Percentiles rank a stretch among this genome's conserved stretches.
Evolutionary conservation across 768 basidiomycete species (phyloP).

Genomic region (Pisolithus marmoratus): DNA sequence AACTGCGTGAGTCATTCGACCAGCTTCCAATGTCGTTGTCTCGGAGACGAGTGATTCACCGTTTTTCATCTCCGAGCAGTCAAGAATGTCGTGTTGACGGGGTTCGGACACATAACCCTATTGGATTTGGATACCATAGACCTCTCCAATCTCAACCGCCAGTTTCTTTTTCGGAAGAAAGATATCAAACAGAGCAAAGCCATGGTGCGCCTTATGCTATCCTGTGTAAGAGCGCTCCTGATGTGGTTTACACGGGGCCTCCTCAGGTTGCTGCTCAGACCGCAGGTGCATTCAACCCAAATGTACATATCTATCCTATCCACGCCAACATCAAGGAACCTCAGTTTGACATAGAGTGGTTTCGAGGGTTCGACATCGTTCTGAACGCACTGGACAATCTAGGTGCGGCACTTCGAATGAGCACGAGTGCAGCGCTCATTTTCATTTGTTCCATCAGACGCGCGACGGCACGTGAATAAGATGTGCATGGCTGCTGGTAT

Average conservation of each 20-base stretch:
- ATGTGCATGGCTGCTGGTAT: slow-evolving; percentile 94
- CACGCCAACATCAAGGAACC: slow-evolving; percentile 95
- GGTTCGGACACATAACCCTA: slow-evolving; percentile 88
- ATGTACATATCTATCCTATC: slow-evolving; percentile 80
- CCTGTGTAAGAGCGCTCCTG: neutral
- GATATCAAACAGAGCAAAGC: slow-evolving; percentile 98
- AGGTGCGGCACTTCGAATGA: slow-evolving; percentile 44
- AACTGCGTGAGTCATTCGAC: slow-evolving; percentile 59
- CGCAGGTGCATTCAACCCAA: slow-evolving; percentile 80
- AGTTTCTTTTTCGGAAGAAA: slow-evolving; percentile 95
- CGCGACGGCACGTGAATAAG: slow-evolving; percentile 91
- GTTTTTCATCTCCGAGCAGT: slow-evolving; percentile 42
- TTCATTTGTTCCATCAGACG: slow-evolving; percentile 48
- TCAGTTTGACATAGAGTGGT: slow-evolving; percentile 88
- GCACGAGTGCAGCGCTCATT: neutral
- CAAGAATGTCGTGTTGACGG: slow-evolving; percentile 91
- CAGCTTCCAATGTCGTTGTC: neutral
- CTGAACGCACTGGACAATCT: slow-evolving; percentile 96
- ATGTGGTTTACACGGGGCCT: too few species aligned
- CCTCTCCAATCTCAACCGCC: slow-evolving; percentile 93
- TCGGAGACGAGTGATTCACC: neutral
- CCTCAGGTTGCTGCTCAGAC: slow-evolving; percentile 77
- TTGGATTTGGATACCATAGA: slow-evolving; percentile 98
- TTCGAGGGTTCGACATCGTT: slow-evolving; percentile 84
- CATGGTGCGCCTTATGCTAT: slow-evolving; percentile 44